These are phyloP conservation scores for Lactarius akahatsu DNA, from an alignment of 768 basidiomycete species.

Conservation along the genomic window DNA sequence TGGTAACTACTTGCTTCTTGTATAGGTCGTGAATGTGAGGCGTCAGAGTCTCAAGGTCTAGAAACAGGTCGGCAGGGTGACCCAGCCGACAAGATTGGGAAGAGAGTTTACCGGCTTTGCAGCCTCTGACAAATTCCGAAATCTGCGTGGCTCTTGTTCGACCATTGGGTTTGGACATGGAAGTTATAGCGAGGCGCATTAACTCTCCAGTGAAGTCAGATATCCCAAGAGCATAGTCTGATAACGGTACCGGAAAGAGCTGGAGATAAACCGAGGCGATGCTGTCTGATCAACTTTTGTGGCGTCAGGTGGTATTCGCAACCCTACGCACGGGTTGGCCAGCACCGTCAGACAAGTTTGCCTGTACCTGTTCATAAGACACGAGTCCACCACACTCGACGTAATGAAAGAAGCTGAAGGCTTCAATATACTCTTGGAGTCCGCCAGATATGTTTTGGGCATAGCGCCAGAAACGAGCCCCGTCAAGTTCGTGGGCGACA, in stretches of 20 bases:
- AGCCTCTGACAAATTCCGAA: slow-evolving; percentile 68
- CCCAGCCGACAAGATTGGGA: not conserved
- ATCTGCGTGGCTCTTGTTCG: slow-evolving; percentile 60
- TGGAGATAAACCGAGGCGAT: slow-evolving; percentile 36
- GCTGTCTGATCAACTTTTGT: not conserved
- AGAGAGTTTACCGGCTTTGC: slow-evolving; percentile 58
- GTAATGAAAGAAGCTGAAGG: slow-evolving; percentile 84
- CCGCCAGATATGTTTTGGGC: slow-evolving; percentile 74
- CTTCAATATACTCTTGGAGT: slow-evolving; percentile 96
- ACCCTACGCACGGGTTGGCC: slow-evolving; percentile 37
- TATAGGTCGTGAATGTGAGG: slow-evolving; percentile 68
- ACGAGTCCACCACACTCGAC: slow-evolving; percentile 69
- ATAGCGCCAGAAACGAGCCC: slow-evolving; percentile 76
- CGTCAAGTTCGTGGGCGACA: slow-evolving; percentile 60
- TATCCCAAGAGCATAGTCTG: slow-evolving; percentile 89
- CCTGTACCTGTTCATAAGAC: slow-evolving; percentile 64
- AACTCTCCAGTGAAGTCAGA: slow-evolving; percentile 96
- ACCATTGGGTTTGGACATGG: slow-evolving; percentile 66
- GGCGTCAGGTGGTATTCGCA: not conserved
- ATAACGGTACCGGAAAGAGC: slow-evolving; percentile 73
- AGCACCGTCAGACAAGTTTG: slow-evolving; percentile 56
- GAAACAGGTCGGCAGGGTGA: not conserved
- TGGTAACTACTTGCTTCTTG: slow-evolving; percentile 87
- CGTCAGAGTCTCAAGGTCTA: slow-evolving; percentile 78
- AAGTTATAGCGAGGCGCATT: slow-evolving; percentile 92